Base-by-base conservation (phyloP, 2,329 filamentous ascomycete species). In the Fusarium sp. region DNA sequence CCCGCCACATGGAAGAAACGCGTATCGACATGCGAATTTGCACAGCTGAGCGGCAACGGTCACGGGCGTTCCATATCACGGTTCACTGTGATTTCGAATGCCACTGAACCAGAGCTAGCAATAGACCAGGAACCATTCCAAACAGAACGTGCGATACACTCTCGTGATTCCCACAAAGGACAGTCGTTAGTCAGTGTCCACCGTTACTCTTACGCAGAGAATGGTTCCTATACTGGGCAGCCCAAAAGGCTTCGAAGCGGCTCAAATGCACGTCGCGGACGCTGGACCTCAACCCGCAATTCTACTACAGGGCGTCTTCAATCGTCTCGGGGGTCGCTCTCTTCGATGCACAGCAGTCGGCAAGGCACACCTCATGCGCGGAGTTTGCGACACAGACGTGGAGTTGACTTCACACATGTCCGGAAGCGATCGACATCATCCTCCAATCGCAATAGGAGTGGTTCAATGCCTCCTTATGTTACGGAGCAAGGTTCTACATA, bases 81-180 rank as follows among this genome's bases (percentile, higher is more conserved):
- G 23, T 92, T 92, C 77, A 92, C 90, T 0, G 89, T 92, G 55
- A 90, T 92, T 55, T 91, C 89, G 16, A 90, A 89, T 60, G 83
- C 87, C 18, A 83, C 87, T n/a, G 86, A 87, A 35, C 83, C 83
- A 35, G 63, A 60, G 23, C 46, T 41, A 37, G 62, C 44, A 4
- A 88, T 86, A 1, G 96, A 92, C 80, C 97, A 97, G 76, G 95
- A 97, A 79, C 94, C 94, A 0, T 97, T 93, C 80, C 89, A 93
- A 76, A 90, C 92, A 9, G 94, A 92, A 6, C 86, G 87, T 11
- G 79, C 84, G 54, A 80, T 81, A 41, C 80, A 84, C 39, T 77
- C 79, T 12, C 77, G 75, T 39, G 79, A 84, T 29, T 82, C 84
- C 1, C 86, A 89, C 56, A 86, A 84, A 12, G 88, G 90, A 66